phyloP scores from a whole-genome alignment of 2,329 filamentous ascomycete species.

The Paecilomyces formosus region DNA sequence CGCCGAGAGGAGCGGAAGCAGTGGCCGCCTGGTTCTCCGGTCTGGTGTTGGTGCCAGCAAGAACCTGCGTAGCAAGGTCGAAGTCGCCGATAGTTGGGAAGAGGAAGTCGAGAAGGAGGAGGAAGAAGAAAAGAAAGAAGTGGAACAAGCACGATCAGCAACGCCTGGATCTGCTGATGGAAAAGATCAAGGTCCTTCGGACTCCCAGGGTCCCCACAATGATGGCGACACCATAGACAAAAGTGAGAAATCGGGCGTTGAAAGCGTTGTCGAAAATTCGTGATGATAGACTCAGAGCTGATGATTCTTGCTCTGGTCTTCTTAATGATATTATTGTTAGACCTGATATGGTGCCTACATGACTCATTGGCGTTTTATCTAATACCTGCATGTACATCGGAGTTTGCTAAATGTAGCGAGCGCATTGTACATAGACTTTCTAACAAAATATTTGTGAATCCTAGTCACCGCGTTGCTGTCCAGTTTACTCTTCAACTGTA shows the following conservation, averaged over 20 bases:
- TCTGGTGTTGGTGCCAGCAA: constrained; percentile 27
- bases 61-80: constrained; percentile 14
- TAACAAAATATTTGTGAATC: neutral
- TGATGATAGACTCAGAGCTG: neutral
- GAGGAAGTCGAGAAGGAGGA: constrained; percentile 39
- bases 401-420: neutral
- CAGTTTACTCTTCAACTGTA: neutral
- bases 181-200: neutral
- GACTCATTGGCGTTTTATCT: neutral
- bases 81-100: constrained; percentile 41
- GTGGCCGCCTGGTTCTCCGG: constrained; percentile 26
- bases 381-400: neutral
- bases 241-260: neutral
- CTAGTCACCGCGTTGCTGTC: neutral
- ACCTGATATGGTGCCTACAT: neutral
- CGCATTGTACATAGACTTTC: neutral
- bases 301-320: neutral
- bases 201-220: neutral
- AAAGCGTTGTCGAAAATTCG: neutral
- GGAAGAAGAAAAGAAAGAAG: constrained; percentile 15
- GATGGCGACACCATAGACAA: neutral
- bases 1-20: constrained; percentile 13
- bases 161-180: neutral
- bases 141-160: constrained; percentile 8
- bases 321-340: neutral